Conservation (phyloP, 2,329 filamentous ascomycete species). For the Tolypocladium pustulatum region DNA sequence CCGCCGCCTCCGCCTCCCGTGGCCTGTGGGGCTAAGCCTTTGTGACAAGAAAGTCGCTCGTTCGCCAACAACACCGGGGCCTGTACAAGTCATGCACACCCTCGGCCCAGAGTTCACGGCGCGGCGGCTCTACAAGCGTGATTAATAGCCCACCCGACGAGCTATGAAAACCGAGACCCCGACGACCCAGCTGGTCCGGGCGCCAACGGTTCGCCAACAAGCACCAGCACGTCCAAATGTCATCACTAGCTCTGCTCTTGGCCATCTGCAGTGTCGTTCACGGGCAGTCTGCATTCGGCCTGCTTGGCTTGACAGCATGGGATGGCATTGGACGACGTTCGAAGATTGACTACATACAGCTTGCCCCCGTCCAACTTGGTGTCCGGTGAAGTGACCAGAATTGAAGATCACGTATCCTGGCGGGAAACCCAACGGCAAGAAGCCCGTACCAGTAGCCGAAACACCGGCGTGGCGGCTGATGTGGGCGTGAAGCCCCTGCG, state of each 20-base stretch:
- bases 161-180: neutral
- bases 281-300: neutral
- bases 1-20: too few species aligned
- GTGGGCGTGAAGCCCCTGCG: neutral
- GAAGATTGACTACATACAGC: neutral
- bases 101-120: neutral
- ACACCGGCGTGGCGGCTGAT: conserved; percentile 2
- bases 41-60: neutral
- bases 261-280: neutral
- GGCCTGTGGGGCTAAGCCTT: neutral
- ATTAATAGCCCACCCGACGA: neutral
- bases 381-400: neutral
- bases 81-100: neutral
- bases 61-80: neutral
- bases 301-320: neutral
- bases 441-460: neutral
- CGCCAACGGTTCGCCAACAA: neutral
- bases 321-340: too few species aligned
- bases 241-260: neutral
- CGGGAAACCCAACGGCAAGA: neutral
- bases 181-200: neutral
- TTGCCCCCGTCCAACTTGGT: neutral
- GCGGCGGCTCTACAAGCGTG: neutral
- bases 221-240: neutral
- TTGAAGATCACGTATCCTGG: too few species aligned